Evolutionary conservation across 768 basidiomycete genomes (phyloP), one percentile per base, ranked within the genome.

Genomic region (Hortiboletus campestris): DNA sequence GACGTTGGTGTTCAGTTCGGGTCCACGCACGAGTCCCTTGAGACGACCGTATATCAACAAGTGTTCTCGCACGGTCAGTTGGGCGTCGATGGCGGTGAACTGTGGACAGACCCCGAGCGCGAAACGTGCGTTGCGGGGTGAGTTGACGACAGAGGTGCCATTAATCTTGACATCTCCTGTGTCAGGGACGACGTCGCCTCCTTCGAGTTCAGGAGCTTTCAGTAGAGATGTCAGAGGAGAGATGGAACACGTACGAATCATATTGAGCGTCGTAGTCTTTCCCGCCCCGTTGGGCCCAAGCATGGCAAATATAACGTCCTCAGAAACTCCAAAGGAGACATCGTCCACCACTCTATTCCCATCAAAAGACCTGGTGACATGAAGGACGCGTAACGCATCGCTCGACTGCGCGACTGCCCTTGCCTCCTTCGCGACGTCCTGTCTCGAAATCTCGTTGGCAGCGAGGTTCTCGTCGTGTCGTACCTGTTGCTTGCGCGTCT

Each of bases 261-360:
- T 80, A 58, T 89, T 88, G 70, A 91, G 89, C 0, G 84, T 86
- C 0, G 90, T 90, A 11, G 88, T 91, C 70, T 91, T 91, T 0
- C 90, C 89, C 10, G 89, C 90, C 8, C 90, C 90, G 60, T 91
- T 92, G 1, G 90, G 90, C 2, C 90, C 90, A 17, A 92, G 75
- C 57, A 91, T 69, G 5, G 85, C 88, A 59, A 90, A 88, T 16
- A 88, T 75, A 46, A 84, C 85, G 44, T 88, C 80, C 39, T 71
- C 72, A 1, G 81, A 70, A 28, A 90, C 84, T 0, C 84, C 84
- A 61, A 91, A 81, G 58, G 81, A 85, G 39, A 91, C 85, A 60
- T 88, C 79, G 61, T 91, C 84, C 0, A 92, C 88, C 0, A 86
- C 89, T 28, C 73, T 78, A 40, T 80, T 78, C 14, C 70, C 67